These are phyloP conservation scores for Russula virescens DNA, from an alignment of 768 basidiomycete species.

Conservation along the genomic window DNA sequence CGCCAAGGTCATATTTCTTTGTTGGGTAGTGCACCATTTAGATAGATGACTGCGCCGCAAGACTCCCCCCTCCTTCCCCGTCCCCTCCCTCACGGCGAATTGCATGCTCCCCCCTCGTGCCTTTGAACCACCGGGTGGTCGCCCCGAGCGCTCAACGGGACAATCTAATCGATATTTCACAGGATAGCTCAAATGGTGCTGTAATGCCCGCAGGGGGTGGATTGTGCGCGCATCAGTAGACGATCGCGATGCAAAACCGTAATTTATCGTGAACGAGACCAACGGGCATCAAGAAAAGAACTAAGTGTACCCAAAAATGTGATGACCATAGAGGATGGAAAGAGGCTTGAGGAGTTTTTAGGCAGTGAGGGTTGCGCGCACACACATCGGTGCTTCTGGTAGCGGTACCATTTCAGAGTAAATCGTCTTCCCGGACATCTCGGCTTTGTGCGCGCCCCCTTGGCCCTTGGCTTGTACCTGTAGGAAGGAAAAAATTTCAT, in stretches of 20 bases:
- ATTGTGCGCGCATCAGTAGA: constrained; percentile 17
- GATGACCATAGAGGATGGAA: too few species aligned
- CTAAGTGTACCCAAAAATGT: too few species aligned
- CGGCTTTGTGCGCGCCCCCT: too few species aligned
- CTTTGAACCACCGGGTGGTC: neutral
- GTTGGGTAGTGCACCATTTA: neutral
- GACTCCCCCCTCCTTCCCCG: too few species aligned
- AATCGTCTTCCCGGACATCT: too few species aligned
- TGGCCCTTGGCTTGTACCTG: too few species aligned
- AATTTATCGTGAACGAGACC: neutral
- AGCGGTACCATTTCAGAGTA: too few species aligned
- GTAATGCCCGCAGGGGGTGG: constrained; percentile 2
- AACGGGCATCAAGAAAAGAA: neutral
- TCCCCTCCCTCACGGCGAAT: neutral
- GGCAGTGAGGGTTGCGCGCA: too few species aligned
- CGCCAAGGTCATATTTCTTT: neutral
- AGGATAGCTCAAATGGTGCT: constrained; percentile 3
- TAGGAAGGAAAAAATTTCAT: neutral
- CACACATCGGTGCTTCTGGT: too few species aligned
- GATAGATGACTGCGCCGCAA: neutral
- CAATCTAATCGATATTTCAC: constrained; percentile 18
- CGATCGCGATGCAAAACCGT: constrained; percentile 8
- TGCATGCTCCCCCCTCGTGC: constrained; percentile 18
- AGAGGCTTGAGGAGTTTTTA: too few species aligned
- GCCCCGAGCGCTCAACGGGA: neutral